Evolutionary conservation across 2,329 filamentous ascomycete genomes (phyloP), one percentile per base, ranked within the genome.

Genomic region (Lecanosticta acicola): DNA sequence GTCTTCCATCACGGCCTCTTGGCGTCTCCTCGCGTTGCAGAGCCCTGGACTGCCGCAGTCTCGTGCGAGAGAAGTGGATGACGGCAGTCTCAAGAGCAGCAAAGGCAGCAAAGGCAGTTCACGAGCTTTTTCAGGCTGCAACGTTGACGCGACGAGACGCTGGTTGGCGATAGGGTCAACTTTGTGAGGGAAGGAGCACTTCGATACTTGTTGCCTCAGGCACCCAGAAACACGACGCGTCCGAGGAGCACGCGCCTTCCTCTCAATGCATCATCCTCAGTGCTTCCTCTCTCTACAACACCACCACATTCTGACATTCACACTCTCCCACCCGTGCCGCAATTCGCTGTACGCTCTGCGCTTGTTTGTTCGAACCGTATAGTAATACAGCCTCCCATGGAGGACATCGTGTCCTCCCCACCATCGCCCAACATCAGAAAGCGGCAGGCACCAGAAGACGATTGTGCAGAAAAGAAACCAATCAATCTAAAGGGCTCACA

Each of bases 401-500:
- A 60, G 32, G 60, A 62, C 41, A 55, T 62, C 34, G 46, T 60
- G 32, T 60, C 59, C 5, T 61, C 60, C 9, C 57, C 61, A 8
- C 39, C 51, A 5, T 51, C 55, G 14, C 52, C 58, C 3, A 54
- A 58, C 21, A 46, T 49, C 24, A 49, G 50, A 26, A 64, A 64
- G 44, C 57, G 62, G 14, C 19, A 53, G 39, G 55, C 58, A 20
- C 48, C 53, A 18, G 44, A 53, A 13, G 55, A 60, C 44, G 54
- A 58, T 11, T 50, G 51, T 11, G 50, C 52, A n/a, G 46, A 46
- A 13, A 52, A 55, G 42, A 61, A 56, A 35, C 60, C 57, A 36
- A 54, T 65, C 16, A 65, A 65, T 42, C 53, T 62, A 17, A 62
- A 60, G 39, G 62, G 61, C 18, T 55, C 48, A 8, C 62, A 65